phyloP scores from a whole-genome alignment of 202 grass and related monocot species.

The Zizania palustris region DNA sequence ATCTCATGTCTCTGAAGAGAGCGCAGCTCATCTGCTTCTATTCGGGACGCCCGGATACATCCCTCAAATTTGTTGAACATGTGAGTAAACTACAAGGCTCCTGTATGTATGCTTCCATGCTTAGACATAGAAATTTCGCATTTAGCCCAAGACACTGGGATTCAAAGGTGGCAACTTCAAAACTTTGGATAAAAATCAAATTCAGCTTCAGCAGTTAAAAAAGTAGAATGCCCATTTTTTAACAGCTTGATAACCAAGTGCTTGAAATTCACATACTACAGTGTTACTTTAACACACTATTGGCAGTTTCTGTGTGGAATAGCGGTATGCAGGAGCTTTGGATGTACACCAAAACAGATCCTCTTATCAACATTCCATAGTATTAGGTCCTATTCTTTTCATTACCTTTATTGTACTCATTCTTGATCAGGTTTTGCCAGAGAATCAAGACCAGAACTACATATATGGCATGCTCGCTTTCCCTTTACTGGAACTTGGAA shows the following conservation, averaged over 20 bases:
- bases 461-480: conserved; percentile 80
- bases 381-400: not conserved
- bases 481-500: conserved; percentile 71
- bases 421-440: conserved; percentile 56
- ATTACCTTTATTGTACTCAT: not conserved
- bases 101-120: not conserved
- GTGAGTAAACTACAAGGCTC: conserved; percentile 29
- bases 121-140: not conserved
- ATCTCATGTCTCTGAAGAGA: conserved; percentile 68
- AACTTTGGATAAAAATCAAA: not conserved
- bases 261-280: not conserved
- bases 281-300: not conserved
- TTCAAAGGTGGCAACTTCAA: not conserved
- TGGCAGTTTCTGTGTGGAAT: not conserved
- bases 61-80: conserved; percentile 64
- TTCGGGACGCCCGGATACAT: conserved; percentile 51
- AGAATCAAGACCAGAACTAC: conserved; percentile 67
- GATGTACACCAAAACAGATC: not conserved
- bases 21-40: conserved; percentile 66
- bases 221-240: not conserved
- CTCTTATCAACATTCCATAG: not conserved
- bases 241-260: not conserved
- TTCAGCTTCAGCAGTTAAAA: not conserved
- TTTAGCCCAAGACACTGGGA: not conserved
- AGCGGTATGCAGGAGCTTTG: not conserved